Conservation (phyloP, 2,329 filamentous ascomycete genomes). For the Alternaria gansuensis region DNA sequence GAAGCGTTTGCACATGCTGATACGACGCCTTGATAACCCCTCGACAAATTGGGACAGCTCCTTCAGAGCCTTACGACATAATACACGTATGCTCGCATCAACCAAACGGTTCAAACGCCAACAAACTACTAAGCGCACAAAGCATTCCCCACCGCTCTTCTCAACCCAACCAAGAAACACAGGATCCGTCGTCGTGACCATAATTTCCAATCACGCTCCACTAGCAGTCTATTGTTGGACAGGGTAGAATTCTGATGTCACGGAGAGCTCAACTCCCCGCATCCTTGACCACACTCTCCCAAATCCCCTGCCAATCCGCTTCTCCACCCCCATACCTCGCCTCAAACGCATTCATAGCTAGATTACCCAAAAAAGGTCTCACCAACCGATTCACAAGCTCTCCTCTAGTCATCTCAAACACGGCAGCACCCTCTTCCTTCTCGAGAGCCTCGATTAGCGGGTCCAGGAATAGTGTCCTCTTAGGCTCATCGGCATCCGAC, state of each 20-base stretch:
- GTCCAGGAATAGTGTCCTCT: constrained; percentile 56
- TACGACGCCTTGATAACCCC: too few species aligned
- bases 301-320: constrained; percentile 43
- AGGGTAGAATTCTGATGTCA: too few species aligned
- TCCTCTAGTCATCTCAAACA: constrained; percentile 63
- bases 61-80: neutral
- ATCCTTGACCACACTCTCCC: constrained; percentile 47
- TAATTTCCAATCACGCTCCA: too few species aligned
- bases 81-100: neutral
- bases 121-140: too few species aligned
- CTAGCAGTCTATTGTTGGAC: too few species aligned
- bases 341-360: constrained; percentile 95
- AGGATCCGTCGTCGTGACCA: too few species aligned
- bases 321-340: constrained; percentile 84
- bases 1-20: too few species aligned
- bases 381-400: constrained; percentile 79
- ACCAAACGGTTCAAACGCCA: too few species aligned
- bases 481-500: constrained; percentile 27
- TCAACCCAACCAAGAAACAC: too few species aligned
- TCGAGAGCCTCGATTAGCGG: constrained; percentile 48
- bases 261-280: constrained; percentile 24
- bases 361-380: constrained; percentile 85
- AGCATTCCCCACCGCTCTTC: too few species aligned
- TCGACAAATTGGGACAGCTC: neutral
- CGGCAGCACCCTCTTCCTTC: constrained; percentile 52